A percentile compares a stretch with the other conserved stretches of the same genome.
Evolutionary conservation across 768 basidiomycete genomes (phyloP).

Genomic region (Suillus plorans): DNA sequence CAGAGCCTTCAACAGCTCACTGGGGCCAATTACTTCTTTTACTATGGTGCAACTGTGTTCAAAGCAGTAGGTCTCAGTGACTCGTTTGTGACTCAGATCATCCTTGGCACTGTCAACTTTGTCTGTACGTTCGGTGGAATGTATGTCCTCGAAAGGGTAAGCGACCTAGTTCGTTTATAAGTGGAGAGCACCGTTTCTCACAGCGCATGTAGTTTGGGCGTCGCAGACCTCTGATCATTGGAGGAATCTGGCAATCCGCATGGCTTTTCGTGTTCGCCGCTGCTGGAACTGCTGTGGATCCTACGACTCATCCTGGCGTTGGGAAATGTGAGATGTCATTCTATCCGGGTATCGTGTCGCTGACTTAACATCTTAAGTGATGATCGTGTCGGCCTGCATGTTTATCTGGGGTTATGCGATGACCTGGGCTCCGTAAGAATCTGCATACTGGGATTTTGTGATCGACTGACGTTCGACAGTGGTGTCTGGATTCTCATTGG

Average conservation of each 20-base stretch:
- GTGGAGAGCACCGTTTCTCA: neutral
- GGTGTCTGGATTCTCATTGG: constrained; percentile 78
- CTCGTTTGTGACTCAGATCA: constrained; percentile 71
- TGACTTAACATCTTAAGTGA: constrained; percentile 34
- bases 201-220: constrained; percentile 53
- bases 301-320: constrained; percentile 43
- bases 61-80: constrained; percentile 64
- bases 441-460: neutral
- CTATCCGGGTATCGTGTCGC: neutral
- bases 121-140: constrained; percentile 70
- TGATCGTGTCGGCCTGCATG: constrained; percentile 67
- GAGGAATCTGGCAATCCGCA: constrained; percentile 66
- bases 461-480: constrained; percentile 17
- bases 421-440: constrained; percentile 61
- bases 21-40: constrained; percentile 70
- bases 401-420: constrained; percentile 72
- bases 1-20: constrained; percentile 76
- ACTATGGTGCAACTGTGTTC: constrained; percentile 67
- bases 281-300: constrained; percentile 65
- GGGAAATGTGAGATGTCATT: constrained; percentile 44
- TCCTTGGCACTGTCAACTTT: constrained; percentile 74
- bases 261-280: constrained; percentile 77
- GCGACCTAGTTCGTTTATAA: constrained; percentile 14
- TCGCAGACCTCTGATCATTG: constrained; percentile 60
- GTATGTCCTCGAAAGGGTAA: constrained; percentile 66